phyloP scores from a whole-genome alignment of 169 alveolate species.

The Plasmodium gonderi region DNA sequence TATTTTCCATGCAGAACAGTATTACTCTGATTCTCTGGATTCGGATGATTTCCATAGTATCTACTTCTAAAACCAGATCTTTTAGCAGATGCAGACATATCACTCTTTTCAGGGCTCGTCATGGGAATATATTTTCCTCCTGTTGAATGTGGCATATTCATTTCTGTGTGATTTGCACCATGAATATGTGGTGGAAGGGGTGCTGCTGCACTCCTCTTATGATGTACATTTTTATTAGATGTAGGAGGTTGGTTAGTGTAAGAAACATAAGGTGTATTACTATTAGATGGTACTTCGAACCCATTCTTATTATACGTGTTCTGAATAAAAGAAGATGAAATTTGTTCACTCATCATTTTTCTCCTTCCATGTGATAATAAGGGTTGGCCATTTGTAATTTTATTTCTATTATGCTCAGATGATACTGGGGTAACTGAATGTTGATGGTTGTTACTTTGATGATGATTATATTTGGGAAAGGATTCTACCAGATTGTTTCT shows the following conservation, averaged over 20 bases:
- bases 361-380: neutral
- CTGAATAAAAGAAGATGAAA: neutral
- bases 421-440: neutral
- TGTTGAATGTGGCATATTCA: neutral
- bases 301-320: neutral
- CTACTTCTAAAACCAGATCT: neutral
- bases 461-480: neutral
- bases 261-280: neutral
- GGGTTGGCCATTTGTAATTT: neutral
- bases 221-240: neutral
- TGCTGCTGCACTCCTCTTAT: slow-evolving; percentile 2
- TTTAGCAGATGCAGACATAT: neutral
- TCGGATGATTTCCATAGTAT: neutral
- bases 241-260: neutral
- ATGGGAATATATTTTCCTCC: neutral
- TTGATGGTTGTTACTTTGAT: neutral
- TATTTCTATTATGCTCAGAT: neutral
- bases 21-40: neutral
- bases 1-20: neutral
- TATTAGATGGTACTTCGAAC: neutral
- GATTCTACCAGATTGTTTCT: neutral
- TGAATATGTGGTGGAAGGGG: neutral
- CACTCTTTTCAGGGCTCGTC: neutral
- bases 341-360: neutral
- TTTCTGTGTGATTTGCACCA: neutral